Conservation (phyloP, 148 eudicot genomes). For the Silene conica region DNA sequence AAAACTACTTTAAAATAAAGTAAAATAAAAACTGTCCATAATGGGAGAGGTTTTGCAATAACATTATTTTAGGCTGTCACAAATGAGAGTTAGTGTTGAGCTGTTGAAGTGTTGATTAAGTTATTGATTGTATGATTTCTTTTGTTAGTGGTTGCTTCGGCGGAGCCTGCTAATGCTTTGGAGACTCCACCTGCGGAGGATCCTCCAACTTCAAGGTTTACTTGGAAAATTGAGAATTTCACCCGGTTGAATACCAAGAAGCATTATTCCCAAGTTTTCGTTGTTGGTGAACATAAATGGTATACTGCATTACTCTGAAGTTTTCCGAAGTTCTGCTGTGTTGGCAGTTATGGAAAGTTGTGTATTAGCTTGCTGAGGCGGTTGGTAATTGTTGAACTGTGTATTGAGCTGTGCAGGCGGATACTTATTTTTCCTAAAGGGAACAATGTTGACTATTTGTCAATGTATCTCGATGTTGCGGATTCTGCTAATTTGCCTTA, state of each 20-base stretch:
- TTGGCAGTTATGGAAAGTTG: background rate
- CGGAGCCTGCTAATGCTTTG: conserved; percentile 36
- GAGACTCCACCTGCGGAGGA: conserved; percentile 72
- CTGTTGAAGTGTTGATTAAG: background rate
- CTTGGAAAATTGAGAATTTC: conserved; percentile 82
- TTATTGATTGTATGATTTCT: conserved; percentile 24
- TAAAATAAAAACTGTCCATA: background rate
- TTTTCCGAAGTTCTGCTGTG: background rate
- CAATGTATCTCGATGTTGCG: conserved; percentile 94
- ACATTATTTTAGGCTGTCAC: too few species aligned
- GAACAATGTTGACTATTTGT: conserved; percentile 85
- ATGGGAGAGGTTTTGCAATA: conserved; percentile 1
- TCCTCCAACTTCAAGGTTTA: conserved; percentile 65
- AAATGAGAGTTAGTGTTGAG: too few species aligned
- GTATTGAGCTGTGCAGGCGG: conserved; percentile 48
- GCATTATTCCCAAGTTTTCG: conserved; percentile 68
- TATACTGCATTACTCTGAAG: conserved; percentile 19
- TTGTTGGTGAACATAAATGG: conserved; percentile 85
- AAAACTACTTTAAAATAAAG: background rate
- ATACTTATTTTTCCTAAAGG: conserved; percentile 89
- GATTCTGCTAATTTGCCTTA: conserved; percentile 74
- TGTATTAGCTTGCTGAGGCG: background rate
- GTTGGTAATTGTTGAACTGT: conserved; percentile 14
- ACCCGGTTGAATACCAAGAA: conserved; percentile 67
- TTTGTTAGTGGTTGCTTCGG: conserved; percentile 42